Evolutionary conservation across 805 yeast genomes (phyloP).

Genomic region (Citeromyces matritensis): DNA sequence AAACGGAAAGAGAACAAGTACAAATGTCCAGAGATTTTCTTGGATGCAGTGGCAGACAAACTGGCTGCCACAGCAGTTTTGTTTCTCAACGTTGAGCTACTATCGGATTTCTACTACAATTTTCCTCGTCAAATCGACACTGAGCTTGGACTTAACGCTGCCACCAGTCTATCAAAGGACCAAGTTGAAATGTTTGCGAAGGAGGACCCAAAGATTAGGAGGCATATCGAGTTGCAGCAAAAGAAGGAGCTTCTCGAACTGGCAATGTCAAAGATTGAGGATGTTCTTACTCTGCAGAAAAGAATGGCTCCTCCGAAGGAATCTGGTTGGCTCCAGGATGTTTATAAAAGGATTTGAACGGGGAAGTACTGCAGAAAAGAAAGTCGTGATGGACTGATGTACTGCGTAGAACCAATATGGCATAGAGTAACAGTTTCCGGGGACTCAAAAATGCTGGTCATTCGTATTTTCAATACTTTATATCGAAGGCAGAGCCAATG

Average conservation of each 20-base stretch:
- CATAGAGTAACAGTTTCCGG: too few species aligned
- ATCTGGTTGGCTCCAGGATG: too few species aligned
- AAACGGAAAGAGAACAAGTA: constrained; percentile 66
- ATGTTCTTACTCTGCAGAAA: constrained; percentile 55
- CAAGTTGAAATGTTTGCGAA: constrained; percentile 84
- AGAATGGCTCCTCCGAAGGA: background rate
- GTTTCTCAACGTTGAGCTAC: constrained; percentile 82
- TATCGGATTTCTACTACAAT: constrained; percentile 90
- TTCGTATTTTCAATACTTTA: too few species aligned
- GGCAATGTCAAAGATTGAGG: constrained; percentile 76
- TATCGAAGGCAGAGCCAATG: too few species aligned
- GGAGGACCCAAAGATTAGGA: constrained; percentile 82
- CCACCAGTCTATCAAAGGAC: constrained; percentile 37
- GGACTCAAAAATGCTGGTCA: too few species aligned
- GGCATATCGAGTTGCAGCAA: constrained; percentile 87
- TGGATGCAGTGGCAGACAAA: constrained; percentile 86
- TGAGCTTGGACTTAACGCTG: constrained; percentile 28
- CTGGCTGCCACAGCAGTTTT: constrained; percentile 86
- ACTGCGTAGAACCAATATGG: background rate
- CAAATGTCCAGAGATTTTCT: constrained; percentile 87
- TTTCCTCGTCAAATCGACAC: constrained; percentile 89
- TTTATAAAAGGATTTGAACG: too few species aligned
- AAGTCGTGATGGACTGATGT: background rate
- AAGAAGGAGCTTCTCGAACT: constrained; percentile 78
- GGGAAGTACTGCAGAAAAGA: too few species aligned